These are phyloP conservation scores for Euclidium syriacum DNA, from an alignment of 345 rosid species.

Conservation along the genomic window DNA sequence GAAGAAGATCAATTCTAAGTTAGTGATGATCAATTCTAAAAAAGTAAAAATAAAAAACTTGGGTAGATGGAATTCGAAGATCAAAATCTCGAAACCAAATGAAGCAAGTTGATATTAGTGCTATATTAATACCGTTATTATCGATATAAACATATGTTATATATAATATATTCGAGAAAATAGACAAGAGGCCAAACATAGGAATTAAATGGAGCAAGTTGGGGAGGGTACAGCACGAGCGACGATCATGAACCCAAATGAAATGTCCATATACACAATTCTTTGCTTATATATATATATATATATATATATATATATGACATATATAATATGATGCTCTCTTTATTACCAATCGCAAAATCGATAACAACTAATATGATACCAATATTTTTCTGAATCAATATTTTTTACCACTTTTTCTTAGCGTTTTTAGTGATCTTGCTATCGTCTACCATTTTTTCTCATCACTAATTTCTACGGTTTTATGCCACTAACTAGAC, in stretches of 20 bases:
- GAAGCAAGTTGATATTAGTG: not conserved
- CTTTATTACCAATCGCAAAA: too few relatives aligned
- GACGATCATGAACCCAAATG: conserved; percentile 26
- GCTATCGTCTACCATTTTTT: too few relatives aligned
- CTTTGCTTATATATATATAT: not conserved
- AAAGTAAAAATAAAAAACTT: not conserved
- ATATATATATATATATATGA: too few relatives aligned
- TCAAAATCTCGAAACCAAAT: not conserved
- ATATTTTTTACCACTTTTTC: too few relatives aligned
- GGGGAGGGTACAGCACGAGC: conserved; percentile 32
- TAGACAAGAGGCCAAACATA: not conserved
- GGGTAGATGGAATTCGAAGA: not conserved
- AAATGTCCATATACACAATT: conserved; percentile 6
- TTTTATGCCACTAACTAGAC: too few relatives aligned
- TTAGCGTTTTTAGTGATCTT: too few relatives aligned
- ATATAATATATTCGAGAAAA: not conserved
- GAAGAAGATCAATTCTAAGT: too few relatives aligned
- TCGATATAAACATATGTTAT: too few relatives aligned
- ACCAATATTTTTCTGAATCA: too few relatives aligned
- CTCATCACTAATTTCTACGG: too few relatives aligned
- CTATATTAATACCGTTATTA: not conserved
- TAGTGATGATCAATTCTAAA: not conserved
- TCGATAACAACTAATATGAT: too few relatives aligned
- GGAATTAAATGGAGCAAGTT: conserved; percentile 27
- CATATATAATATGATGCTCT: too few relatives aligned